A percentile compares a stretch with the other conserved stretches of the same genome.
These are phyloP conservation scores for Rhinocladiella similis DNA, from an alignment of 2,329 filamentous ascomycete species.

Conservation along the genomic window DNA sequence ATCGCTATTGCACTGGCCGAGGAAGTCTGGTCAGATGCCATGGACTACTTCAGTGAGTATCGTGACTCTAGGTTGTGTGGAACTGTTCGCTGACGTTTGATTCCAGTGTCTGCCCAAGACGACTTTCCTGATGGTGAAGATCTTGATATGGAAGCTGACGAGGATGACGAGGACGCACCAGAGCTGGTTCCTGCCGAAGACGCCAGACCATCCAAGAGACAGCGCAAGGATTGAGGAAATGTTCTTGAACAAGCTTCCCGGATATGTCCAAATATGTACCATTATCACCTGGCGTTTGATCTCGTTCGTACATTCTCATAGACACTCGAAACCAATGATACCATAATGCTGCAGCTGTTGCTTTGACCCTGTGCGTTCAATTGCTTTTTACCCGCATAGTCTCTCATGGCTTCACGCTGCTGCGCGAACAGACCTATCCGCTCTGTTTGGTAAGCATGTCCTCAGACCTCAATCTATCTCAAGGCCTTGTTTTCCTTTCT, in stretches of 20 bases:
- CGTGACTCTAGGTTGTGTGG: not conserved
- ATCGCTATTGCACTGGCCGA: slow-evolving; percentile 79
- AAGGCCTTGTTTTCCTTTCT: not conserved
- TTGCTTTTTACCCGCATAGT: not conserved
- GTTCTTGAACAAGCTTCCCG: not conserved
- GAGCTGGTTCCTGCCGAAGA: slow-evolving; percentile 39
- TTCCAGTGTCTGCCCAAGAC: slow-evolving; percentile 20
- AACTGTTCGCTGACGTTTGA: not conserved
- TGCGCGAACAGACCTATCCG: no score
- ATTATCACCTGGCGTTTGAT: not conserved
- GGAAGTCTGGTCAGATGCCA: slow-evolving; percentile 58
- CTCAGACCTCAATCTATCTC: no score
- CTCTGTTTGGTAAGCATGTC: no score
- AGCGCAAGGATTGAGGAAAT: slow-evolving; percentile 18
- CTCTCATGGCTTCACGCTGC: no score
- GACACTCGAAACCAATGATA: not conserved
- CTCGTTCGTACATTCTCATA: not conserved
- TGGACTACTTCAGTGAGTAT: slow-evolving; percentile 27
- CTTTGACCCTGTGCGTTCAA: not conserved
- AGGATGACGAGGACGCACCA: slow-evolving; percentile 54
- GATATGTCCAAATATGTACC: slow-evolving; percentile 1
- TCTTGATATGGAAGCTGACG: slow-evolving; percentile 64
- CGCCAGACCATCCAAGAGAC: slow-evolving; percentile 31
- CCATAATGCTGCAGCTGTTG: not conserved
- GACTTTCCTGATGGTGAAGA: slow-evolving; percentile 58